A percentile compares a stretch with the other conserved stretches of the same genome.
Conservation (phyloP, 257 asterid genomes). For the Solanum chmielewskii region DNA sequence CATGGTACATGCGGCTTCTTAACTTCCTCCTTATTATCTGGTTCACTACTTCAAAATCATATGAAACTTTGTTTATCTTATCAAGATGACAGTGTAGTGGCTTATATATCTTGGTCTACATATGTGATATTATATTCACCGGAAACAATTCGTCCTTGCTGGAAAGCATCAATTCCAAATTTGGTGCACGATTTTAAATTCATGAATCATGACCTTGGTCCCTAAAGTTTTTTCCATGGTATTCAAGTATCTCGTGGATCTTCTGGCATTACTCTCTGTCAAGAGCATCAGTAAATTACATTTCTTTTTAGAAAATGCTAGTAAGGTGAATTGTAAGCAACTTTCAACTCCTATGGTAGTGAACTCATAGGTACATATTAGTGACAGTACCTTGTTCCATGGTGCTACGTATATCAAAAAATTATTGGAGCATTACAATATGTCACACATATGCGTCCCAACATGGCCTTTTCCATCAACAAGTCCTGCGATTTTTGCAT, state of each 20-base stretch:
- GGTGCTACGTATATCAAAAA: not conserved
- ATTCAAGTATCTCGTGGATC: not conserved
- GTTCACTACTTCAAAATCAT: not conserved
- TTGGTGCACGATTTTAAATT: not conserved
- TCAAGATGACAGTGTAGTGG: not conserved
- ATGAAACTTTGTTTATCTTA: too few relatives aligned
- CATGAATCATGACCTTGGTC: not conserved
- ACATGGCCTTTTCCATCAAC: not conserved
- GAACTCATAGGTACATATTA: not conserved
- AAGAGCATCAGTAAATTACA: not conserved
- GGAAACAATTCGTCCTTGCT: not conserved
- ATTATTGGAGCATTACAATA: not conserved
- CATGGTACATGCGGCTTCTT: not conserved
- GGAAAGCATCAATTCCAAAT: not conserved
- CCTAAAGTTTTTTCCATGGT: not conserved
- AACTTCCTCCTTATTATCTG: not conserved
- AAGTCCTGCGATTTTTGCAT: not conserved
- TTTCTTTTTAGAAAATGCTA: not conserved
- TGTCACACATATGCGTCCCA: not conserved
- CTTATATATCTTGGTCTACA: not conserved
- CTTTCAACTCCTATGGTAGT: not conserved
- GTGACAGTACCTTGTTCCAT: not conserved
- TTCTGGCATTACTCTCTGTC: not conserved
- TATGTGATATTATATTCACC: not conserved
- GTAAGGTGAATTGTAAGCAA: not conserved